Percentiles rank a stretch among this genome's conserved stretches.
Conservation (phyloP, 2,329 filamentous ascomycete genomes). For the Sclerotinia nivalis region DNA sequence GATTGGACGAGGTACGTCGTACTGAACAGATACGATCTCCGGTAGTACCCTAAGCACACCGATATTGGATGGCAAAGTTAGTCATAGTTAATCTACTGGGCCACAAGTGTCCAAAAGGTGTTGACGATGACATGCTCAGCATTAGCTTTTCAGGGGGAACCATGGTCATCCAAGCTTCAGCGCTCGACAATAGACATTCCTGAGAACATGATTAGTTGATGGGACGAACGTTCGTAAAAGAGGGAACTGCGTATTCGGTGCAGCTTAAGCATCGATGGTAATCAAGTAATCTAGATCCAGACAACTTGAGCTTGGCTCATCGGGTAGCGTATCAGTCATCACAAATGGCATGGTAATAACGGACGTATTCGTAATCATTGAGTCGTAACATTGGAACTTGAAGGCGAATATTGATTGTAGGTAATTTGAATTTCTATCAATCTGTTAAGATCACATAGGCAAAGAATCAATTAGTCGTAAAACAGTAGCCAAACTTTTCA, state of each 20-base stretch:
- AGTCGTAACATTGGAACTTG: neutral
- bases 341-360: neutral
- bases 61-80: neutral
- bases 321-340: neutral
- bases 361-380: neutral
- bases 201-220: constrained; percentile 12
- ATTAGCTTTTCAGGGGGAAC: neutral
- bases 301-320: neutral
- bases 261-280: neutral
- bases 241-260: neutral
- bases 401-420: neutral
- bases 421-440: neutral
- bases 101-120: neutral
- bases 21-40: neutral
- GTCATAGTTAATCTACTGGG: neutral
- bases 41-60: neutral
- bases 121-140: neutral
- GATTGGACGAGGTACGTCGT: neutral
- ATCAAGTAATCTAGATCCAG: neutral
- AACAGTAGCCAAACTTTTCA: too few relatives aligned
- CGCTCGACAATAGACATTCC: neutral
- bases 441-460: too few relatives aligned
- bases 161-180: neutral
- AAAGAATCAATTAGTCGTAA: too few relatives aligned
- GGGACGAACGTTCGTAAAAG: neutral